Conservation (phyloP, 257 asterid species). For the Nicotiana knightiana region DNA sequence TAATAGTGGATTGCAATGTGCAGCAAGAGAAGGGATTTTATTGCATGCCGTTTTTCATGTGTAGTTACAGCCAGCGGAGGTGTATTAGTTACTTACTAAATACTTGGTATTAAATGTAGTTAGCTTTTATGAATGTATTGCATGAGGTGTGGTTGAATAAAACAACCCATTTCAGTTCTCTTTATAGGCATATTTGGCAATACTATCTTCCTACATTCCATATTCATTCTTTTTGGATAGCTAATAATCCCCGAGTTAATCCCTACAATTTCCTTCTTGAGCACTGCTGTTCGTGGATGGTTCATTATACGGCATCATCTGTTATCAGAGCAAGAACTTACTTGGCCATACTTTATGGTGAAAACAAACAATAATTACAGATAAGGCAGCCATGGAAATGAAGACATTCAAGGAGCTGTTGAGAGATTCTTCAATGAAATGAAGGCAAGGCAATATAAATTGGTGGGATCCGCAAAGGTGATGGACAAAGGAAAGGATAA, state of each 20-base stretch:
- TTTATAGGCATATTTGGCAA: neutral
- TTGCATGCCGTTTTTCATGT: neutral
- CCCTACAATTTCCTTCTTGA: neutral
- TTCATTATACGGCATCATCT: neutral
- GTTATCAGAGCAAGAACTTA: neutral
- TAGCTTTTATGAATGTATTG: neutral
- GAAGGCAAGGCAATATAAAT: neutral
- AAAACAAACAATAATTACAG: neutral
- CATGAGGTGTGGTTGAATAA: neutral
- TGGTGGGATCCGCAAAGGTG: neutral
- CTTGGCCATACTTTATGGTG: neutral
- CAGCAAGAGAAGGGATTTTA: neutral
- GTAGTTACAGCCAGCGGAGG: neutral
- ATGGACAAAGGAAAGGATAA: neutral
- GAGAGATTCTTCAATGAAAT: neutral
- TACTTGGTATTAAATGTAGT: neutral
- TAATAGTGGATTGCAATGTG: neutral
- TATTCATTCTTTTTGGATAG: neutral
- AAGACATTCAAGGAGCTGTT: neutral
- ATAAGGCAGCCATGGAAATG: neutral
- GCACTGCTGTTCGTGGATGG: neutral
- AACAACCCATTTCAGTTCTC: neutral
- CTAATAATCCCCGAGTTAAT: neutral
- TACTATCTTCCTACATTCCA: neutral
- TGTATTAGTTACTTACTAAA: neutral